These are phyloP conservation scores for Pterulicium gracile DNA, from an alignment of 1,284 basidiomycete genomes.

Conservation along the genomic window DNA sequence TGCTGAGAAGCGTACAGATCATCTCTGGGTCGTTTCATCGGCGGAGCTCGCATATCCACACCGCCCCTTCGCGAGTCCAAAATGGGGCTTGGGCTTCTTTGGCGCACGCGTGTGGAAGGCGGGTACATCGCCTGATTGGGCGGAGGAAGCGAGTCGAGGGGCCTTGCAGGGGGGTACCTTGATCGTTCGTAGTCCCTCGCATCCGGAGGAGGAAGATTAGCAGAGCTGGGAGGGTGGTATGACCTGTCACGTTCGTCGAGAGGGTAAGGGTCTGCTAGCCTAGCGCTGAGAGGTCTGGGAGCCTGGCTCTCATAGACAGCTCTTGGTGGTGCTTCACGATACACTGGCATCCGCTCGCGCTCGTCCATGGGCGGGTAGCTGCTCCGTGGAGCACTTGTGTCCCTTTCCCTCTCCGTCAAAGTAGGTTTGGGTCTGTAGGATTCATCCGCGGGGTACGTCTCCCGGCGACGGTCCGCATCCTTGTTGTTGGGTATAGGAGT, in stretches of 20 bases:
- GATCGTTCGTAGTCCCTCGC: background rate
- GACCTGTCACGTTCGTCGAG: background rate
- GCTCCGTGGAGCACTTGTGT: background rate
- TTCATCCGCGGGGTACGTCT: background rate
- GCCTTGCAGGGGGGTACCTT: background rate
- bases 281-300: background rate
- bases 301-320: background rate
- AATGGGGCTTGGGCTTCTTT: background rate
- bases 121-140: background rate
- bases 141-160: background rate
- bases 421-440: background rate
- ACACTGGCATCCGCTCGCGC: background rate
- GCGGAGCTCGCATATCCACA: background rate
- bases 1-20: background rate
- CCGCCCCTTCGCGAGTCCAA: constrained; percentile 1
- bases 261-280: background rate
- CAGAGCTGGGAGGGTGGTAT: constrained; percentile 1
- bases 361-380: background rate
- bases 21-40: background rate
- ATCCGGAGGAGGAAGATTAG: background rate
- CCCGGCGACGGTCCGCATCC: background rate
- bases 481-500: background rate
- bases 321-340: background rate
- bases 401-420: background rate
- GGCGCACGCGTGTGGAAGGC: background rate